These are phyloP conservation scores for Taphrina pruni DNA, from an alignment of 1,139 yeast species.

Conservation along the genomic window DNA sequence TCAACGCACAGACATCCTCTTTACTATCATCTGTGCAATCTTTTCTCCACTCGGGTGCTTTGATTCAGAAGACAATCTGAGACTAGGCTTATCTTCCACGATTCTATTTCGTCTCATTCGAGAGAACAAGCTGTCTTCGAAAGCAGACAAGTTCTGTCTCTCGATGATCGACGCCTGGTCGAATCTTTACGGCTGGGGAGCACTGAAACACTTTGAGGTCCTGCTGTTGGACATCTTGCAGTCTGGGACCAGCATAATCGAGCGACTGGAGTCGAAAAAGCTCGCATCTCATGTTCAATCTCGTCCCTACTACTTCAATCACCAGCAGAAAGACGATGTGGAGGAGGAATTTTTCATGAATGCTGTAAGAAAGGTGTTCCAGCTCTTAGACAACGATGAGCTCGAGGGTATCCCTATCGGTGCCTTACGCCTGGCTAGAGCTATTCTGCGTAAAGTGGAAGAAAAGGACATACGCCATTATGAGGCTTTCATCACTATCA, in stretches of 20 bases:
- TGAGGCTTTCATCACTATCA: conserved; percentile 25
- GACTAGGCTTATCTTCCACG: conserved; percentile 9
- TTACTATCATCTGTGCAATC: conserved; percentile 5
- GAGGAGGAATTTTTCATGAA: conserved; percentile 35
- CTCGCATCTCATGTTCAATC: conserved; percentile 1
- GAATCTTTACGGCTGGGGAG: conserved; percentile 31
- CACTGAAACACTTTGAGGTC: conserved; percentile 16
- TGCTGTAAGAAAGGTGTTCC: conserved; percentile 22
- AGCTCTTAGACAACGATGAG: conserved; percentile 18
- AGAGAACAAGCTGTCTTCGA: conserved; percentile 24
- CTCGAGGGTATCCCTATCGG: conserved; percentile 28
- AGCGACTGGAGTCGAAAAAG: conserved; percentile 11
- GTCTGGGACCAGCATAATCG: conserved; percentile 23
- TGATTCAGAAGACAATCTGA: conserved; percentile 14
- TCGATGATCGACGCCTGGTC: conserved; percentile 28
- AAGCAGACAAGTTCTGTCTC: conserved; percentile 20
- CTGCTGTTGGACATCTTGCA: conserved; percentile 32
- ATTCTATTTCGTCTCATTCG: conserved; percentile 8
- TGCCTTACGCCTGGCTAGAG: conserved; percentile 14
- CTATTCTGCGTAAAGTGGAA: neutral
- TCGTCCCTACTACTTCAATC: conserved; percentile 22
- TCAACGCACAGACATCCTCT: conserved; percentile 11
- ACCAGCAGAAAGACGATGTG: conserved; percentile 26
- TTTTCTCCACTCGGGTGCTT: conserved; percentile 24
- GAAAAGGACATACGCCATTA: conserved; percentile 16